Evolutionary conservation across 306 rosid species (phyloP), one percentile per base, ranked within the genome.

Genomic region (Vachellia collinsii): DNA sequence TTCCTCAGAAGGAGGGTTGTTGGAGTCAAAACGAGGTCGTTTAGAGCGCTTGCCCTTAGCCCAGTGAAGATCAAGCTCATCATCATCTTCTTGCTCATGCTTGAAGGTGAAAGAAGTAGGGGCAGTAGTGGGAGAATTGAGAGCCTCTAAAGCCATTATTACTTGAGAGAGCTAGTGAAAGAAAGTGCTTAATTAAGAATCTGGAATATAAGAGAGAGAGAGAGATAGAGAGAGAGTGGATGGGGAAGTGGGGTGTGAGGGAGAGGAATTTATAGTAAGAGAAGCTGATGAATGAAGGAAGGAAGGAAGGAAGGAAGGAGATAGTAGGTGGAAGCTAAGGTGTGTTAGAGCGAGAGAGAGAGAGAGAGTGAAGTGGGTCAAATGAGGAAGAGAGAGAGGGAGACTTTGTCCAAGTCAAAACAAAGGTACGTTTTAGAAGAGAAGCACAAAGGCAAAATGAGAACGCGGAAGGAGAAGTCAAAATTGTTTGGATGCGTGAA

Each of bases 391-490:
- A 7, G 29, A 4, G 48, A 14, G 16, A 8, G 1, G 58, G 36
- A 1, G 91, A 88, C 90, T 75, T 76, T 13, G 84, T 82, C 88
- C 67, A 58, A 72, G 92, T 88, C 92, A 88, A 86, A 76, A 76
- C 85, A 22, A 47, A 71, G 80, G 47, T 63, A 71, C 64, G 73
- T 22, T 29, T 29, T 29, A 29, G 56, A 11, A 29, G n/a, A 13
- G n/a, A 74, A 19, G 37, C n/a, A 8, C 17, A 34, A n/a, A 9
- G 51, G 6, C 17, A 29, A 14, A 14, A 34, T 36, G 70, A 39
- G 69, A 29, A 62, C n/a, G 34, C 1, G 68, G 14, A 14, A 13
- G 11, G 44, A 19, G 8, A 4, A 67, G 72, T 67, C 72, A 39
- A 7, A 17, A 13, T 43, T 69, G 11, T 69, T 25, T 69, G 3